These are phyloP conservation scores for Trichoderma atroviride DNA, from an alignment of 2,329 filamentous ascomycete species.

Conservation along the genomic window DNA sequence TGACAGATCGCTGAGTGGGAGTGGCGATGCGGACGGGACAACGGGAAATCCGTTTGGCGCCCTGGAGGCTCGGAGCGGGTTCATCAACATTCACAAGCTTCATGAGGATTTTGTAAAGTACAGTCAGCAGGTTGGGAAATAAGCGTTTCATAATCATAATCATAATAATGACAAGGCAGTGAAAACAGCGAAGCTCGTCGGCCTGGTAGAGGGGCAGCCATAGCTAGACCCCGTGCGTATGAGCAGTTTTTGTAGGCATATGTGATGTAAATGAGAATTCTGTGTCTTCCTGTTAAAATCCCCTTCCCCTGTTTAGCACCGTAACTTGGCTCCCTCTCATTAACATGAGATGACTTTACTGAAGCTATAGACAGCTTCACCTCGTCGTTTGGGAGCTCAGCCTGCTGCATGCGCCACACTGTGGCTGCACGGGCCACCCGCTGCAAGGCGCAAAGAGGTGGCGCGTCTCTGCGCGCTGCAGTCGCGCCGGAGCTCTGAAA, in stretches of 20 bases:
- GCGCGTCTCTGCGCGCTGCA: conserved; percentile 28
- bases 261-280: not conserved
- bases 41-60: conserved; percentile 77
- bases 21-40: conserved; percentile 69
- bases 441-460: conserved; percentile 14
- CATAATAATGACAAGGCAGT: not conserved
- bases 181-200: not conserved
- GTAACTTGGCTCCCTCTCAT: not conserved
- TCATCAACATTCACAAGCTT: conserved; percentile 84
- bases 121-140: conserved; percentile 54
- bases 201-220: not conserved
- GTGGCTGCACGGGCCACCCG: not conserved
- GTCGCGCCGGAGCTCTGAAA: conserved; percentile 26
- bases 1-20: conserved; percentile 56
- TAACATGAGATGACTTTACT: not conserved
- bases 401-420: conserved; percentile 20
- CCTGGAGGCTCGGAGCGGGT: conserved; percentile 79
- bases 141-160: not conserved
- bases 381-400: not conserved
- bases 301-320: not conserved
- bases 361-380: not conserved
- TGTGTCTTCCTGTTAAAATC: not conserved
- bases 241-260: not conserved
- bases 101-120: conserved; percentile 72
- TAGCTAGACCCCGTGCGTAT: not conserved